phyloP scores from a whole-genome alignment of 768 basidiomycete genomes.

The Termitomyces sp. region DNA sequence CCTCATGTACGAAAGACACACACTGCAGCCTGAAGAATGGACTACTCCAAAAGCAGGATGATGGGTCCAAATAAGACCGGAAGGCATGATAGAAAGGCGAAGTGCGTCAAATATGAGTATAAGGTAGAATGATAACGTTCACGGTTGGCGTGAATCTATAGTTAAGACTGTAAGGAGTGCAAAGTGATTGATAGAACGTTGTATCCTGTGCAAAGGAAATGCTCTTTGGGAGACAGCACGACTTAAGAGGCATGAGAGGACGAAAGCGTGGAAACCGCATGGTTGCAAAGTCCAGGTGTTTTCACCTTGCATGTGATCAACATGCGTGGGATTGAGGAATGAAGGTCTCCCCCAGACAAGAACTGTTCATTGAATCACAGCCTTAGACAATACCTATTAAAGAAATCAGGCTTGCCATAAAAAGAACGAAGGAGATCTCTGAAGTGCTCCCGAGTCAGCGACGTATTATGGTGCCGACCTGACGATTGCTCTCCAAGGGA shows the following conservation, averaged over 20 bases:
- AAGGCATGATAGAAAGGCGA: neutral
- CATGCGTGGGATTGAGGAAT: neutral
- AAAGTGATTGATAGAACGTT: neutral
- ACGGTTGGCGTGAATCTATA: neutral
- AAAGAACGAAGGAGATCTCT: neutral
- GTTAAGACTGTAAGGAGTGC: neutral
- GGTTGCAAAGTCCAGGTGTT: neutral
- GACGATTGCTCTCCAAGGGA: neutral
- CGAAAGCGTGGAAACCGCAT: neutral
- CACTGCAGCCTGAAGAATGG: slow-evolving; percentile 9
- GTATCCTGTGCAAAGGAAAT: neutral
- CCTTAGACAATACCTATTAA: neutral
- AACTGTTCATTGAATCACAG: neutral
- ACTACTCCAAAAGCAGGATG: slow-evolving; percentile 13
- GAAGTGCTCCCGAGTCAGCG: neutral
- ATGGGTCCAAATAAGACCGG: slow-evolving; percentile 8
- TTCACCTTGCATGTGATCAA: neutral
- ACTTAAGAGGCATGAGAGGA: neutral
- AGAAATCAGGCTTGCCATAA: neutral
- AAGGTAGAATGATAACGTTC: neutral
- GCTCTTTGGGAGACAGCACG: neutral
- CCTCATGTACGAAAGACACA: slow-evolving; percentile 12
- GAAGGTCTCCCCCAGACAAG: neutral
- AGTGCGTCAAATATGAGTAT: neutral
- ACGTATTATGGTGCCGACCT: neutral